Percentiles rank a stretch among this genome's conserved stretches.
phyloP scores from a whole-genome alignment of 305 asterid species.

The Striga hermonthica region DNA sequence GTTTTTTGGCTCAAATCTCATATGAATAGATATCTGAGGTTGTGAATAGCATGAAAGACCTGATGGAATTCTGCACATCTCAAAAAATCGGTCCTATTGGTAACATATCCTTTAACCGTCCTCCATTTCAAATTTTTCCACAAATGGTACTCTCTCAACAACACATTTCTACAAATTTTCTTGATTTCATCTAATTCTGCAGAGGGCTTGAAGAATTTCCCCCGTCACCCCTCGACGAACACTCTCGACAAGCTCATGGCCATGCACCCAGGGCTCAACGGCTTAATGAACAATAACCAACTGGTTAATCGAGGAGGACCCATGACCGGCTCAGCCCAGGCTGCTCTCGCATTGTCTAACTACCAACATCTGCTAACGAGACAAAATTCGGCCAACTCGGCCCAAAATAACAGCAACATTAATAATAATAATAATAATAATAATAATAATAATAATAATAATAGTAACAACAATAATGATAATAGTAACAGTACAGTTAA shows the following conservation, averaged over 20 bases:
- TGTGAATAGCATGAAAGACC: slow-evolving; percentile 92
- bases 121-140: too few relatives aligned
- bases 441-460: slow-evolving; percentile 18
- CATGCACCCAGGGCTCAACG: slow-evolving; percentile 47
- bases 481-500: slow-evolving; percentile 31
- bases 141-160: background rate
- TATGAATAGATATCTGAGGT: slow-evolving; percentile 83
- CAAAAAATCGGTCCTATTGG: slow-evolving; percentile 87
- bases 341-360: slow-evolving; percentile 64
- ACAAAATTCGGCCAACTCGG: slow-evolving; percentile 74
- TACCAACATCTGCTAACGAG: slow-evolving; percentile 72
- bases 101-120: slow-evolving; percentile 34
- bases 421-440: slow-evolving; percentile 17
- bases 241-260: too few relatives aligned
- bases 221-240: slow-evolving; percentile 41
- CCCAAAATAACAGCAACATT: slow-evolving; percentile 28
- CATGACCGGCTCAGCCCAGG: slow-evolving; percentile 71
- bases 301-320: slow-evolving; percentile 51
- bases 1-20: slow-evolving; percentile 16
- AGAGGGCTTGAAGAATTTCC: slow-evolving; percentile 82
- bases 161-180: background rate
- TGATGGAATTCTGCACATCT: slow-evolving; percentile 80
- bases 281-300: slow-evolving; percentile 50
- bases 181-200: slow-evolving; percentile 31
- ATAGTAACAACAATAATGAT: slow-evolving; percentile 11